Conservation (phyloP, 331 rosid genomes). For the Acacia concinna region DNA sequence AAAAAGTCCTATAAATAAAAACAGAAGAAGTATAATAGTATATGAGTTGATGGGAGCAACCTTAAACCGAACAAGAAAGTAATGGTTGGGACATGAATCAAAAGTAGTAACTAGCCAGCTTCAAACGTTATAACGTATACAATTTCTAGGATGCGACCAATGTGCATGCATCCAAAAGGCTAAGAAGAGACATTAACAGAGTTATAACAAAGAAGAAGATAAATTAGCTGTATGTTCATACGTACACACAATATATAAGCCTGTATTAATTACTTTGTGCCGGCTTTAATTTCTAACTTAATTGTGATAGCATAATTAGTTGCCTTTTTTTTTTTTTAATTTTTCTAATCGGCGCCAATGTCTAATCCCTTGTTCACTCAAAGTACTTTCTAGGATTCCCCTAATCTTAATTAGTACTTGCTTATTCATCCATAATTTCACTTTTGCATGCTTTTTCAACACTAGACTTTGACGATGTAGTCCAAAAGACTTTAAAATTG, state of each 20-base stretch:
- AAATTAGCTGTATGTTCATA: slow-evolving; percentile 3
- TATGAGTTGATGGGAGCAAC: slow-evolving; percentile 11
- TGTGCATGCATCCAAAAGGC: slow-evolving; percentile 41
- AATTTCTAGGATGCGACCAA: slow-evolving; percentile 34
- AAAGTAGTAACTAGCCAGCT: not conserved
- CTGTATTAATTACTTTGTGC: not conserved
- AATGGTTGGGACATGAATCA: not conserved
- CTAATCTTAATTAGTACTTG: not conserved
- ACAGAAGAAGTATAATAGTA: too few relatives aligned
- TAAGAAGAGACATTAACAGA: slow-evolving; percentile 34
- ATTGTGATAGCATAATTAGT: not conserved
- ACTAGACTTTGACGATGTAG: not conserved
- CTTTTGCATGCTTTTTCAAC: not conserved
- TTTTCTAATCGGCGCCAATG: not conserved
- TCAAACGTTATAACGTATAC: not conserved
- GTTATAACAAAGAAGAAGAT: slow-evolving; percentile 15
- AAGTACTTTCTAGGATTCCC: slow-evolving; percentile 24
- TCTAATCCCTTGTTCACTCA: not conserved
- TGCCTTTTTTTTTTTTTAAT: not conserved
- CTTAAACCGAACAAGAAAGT: slow-evolving; percentile 29
- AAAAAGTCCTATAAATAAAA: too few relatives aligned
- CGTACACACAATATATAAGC: not conserved
- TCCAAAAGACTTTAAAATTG: not conserved
- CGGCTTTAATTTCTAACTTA: not conserved
- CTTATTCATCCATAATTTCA: not conserved